These are phyloP conservation scores for Aspergillus nomiae DNA, from an alignment of 2,329 filamentous ascomycete species.

Conservation along the genomic window DNA sequence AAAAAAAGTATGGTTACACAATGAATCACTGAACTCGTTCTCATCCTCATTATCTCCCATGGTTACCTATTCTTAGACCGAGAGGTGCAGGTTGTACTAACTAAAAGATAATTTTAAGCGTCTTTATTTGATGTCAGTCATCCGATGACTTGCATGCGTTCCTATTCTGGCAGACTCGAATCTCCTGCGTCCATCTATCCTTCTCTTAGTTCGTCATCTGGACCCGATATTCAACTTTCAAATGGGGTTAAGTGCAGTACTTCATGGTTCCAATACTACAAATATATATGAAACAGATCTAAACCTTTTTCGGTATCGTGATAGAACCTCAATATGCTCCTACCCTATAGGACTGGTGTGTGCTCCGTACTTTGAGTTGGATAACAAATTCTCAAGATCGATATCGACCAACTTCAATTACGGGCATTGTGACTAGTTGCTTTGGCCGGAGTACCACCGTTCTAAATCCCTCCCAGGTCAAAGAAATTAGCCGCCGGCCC, in stretches of 20 bases:
- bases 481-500: not conserved
- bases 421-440: not conserved
- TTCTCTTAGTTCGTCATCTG: not conserved
- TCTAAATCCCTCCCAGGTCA: not conserved
- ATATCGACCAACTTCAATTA: not conserved
- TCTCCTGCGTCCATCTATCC: not conserved
- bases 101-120: not conserved
- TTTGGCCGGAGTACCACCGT: not conserved
- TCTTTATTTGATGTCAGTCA: slow-evolving; percentile 4
- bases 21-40: not conserved
- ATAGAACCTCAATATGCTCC: not conserved
- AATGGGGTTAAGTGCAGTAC: not conserved
- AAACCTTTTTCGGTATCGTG: not conserved
- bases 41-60: not conserved
- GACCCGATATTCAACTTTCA: not conserved
- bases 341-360: not conserved
- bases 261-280: not conserved
- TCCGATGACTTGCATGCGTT: slow-evolving; percentile 4
- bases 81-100: not conserved
- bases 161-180: not conserved
- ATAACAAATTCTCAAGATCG: not conserved
- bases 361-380: not conserved
- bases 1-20: slow-evolving; percentile 8
- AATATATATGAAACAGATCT: not conserved
- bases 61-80: not conserved